Evolutionary conservation across 2,329 filamentous ascomycete genomes (phyloP).

Genomic region (Dothiorella sarmentorum): DNA sequence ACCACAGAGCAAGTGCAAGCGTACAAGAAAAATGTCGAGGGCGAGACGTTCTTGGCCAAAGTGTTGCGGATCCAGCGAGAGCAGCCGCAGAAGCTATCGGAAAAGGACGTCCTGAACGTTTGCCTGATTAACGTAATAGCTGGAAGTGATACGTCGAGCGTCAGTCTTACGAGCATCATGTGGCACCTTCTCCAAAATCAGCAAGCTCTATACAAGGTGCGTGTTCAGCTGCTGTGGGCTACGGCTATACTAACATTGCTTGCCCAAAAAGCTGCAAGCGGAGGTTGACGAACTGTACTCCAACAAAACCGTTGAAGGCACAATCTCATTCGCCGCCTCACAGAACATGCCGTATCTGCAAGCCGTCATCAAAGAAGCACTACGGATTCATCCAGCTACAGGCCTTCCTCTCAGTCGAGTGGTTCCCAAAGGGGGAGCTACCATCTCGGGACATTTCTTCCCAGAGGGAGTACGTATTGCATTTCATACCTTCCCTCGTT

Average conservation of each 20-base stretch:
- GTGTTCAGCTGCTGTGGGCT: not conserved
- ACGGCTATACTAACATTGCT: not conserved
- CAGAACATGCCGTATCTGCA: constrained; percentile 28
- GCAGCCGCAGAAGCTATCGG: constrained; percentile 43
- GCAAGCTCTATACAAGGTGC: constrained; percentile 19
- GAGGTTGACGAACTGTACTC: not conserved
- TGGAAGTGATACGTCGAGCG: constrained; percentile 47
- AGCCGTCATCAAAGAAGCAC: constrained; percentile 41
- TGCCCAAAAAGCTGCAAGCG: not conserved
- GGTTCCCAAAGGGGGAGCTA: constrained; percentile 26
- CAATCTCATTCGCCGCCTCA: not conserved
- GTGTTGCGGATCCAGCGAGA: constrained; percentile 40
- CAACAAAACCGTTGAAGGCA: too few relatives aligned
- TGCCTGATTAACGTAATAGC: constrained; percentile 38
- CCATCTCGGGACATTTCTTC: constrained; percentile 23
- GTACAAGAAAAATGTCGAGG: not conserved
- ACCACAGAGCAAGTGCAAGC: not conserved
- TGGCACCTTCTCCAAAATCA: constrained; percentile 44
- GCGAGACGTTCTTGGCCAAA: constrained; percentile 39
- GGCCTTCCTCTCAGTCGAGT: constrained; percentile 25
- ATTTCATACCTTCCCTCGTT: constrained; percentile 23
- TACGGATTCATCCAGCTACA: constrained; percentile 25
- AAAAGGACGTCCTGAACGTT: constrained; percentile 32
- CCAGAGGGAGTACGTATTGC: constrained; percentile 25
- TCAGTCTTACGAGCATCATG: constrained; percentile 45